Evolutionary conservation across 2,329 filamentous ascomycete species (phyloP).

Genomic region (Diaporthe vaccinii): DNA sequence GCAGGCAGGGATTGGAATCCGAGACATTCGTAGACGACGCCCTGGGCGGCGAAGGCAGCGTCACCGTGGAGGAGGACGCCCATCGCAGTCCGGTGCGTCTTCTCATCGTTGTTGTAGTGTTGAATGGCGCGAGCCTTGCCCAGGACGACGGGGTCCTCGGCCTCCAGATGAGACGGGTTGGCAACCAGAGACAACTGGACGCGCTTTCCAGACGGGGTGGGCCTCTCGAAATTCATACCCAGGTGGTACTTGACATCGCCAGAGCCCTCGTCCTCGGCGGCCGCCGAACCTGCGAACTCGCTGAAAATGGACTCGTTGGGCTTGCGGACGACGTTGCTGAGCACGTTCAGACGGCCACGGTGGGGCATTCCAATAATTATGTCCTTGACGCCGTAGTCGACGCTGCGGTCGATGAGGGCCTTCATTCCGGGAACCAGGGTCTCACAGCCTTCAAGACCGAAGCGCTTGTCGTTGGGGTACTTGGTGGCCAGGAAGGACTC

Average conservation of each 20-base stretch:
- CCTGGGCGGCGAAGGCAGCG: conserved; percentile 95
- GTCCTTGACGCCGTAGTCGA: conserved; percentile 98
- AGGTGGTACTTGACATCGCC: conserved; percentile 99
- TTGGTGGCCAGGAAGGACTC: conserved; percentile 96
- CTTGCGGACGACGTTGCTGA: conserved; percentile 98
- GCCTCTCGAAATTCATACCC: conserved; percentile 99
- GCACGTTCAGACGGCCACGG: conserved; percentile 96
- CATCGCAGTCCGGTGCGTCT: conserved; percentile 90
- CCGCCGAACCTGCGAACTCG: conserved; percentile 91
- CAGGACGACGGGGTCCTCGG: conserved; percentile 96
- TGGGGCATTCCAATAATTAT: conserved; percentile 99
- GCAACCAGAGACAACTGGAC: conserved; percentile 99
- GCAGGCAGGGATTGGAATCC: conserved; percentile 96
- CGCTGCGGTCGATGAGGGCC: conserved; percentile 96
- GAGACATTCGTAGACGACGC: conserved; percentile 98
- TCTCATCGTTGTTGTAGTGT: conserved; percentile 98
- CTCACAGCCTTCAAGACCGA: conserved; percentile 97
- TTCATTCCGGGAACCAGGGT: conserved; percentile 99
- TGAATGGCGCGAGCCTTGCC: conserved; percentile 98
- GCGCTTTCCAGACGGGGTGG: conserved; percentile 97
- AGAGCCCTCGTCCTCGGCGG: conserved; percentile 93
- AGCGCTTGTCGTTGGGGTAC: conserved; percentile 99
- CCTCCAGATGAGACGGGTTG: conserved; percentile 98
- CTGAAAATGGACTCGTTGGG: conserved; percentile 99
- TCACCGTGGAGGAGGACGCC: conserved; percentile 96